Base-by-base conservation (phyloP, 768 basidiomycete genomes). In the Tylopilus vinaceipallidus region DNA sequence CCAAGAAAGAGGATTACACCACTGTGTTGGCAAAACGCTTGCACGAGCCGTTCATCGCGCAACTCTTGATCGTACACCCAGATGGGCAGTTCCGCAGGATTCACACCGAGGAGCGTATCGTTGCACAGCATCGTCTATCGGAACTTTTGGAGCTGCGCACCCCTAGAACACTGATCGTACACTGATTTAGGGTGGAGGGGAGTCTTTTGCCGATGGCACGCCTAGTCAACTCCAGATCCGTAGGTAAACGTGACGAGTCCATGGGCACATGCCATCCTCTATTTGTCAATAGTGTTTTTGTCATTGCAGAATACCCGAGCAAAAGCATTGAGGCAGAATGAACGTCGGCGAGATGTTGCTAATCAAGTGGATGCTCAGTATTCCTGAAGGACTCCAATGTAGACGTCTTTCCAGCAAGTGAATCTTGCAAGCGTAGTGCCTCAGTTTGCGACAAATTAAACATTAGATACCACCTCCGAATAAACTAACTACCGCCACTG, bases 401-500 rank as follows among this genome's bases (percentile, higher is more conserved):
- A n/a, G 11, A 34, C 9, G 16, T 42, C 22, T 29, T 39, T 53
- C 12, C 14, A 30, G 33, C 12, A 13, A 32, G 20, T 8, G 11
- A 45, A 27, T 22, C 32, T 4, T 8, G 13, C 4, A 11, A 27
- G 8, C 16, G 17, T n/a, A 34, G 22, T 34, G 17, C 22, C 19
- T 17, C 10, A 10, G 1, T 23, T 38, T 11, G 17, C 32, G 7
- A 34, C 26, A 6, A 22, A 24, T 29, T 17, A 13, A 47, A 36
- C 17, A n/a, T 44, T 23, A 72, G 49, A 69, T 61, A 10, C 72
- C 75, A 14, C 75, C 63, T 27, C 88, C 88, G 58, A 91, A 91
- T 55, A 90, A 69, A 60, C 88, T 88, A 49, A 91, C 74, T 27
- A 86, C 77, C 10, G 86, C 84, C 1, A 77, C 75, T 19, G 87